Percentiles rank a stretch among this genome's conserved stretches.
Evolutionary conservation across 176 grass and related monocot species (phyloP).

Genomic region (Thinopyrum elongatum): DNA sequence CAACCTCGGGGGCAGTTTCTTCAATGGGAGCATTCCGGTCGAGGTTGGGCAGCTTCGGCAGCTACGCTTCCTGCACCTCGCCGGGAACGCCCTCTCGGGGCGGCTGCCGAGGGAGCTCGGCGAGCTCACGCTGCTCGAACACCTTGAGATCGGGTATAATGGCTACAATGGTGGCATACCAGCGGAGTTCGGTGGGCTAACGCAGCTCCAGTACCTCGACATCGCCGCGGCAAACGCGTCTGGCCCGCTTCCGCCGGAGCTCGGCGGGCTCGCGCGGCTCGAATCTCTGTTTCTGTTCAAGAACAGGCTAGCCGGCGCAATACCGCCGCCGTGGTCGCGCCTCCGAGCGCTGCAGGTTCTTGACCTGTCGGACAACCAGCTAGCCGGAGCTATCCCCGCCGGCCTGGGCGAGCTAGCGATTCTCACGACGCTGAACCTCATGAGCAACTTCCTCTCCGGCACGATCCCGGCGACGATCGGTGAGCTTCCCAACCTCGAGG

Average conservation of each 20-base stretch:
- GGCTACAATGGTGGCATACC: conserved; percentile 39
- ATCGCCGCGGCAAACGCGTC: conserved; percentile 58
- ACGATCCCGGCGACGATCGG: conserved; percentile 55
- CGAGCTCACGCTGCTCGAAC: conserved; percentile 38
- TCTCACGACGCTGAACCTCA: conserved; percentile 78
- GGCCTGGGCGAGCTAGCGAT: conserved; percentile 28
- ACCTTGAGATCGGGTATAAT: conserved; percentile 83
- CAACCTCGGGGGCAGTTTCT: conserved; percentile 83
- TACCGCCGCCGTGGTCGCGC: conserved; percentile 37
- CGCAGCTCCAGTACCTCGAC: conserved; percentile 61
- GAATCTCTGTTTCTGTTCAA: conserved; percentile 81
- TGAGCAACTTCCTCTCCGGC: conserved; percentile 73
- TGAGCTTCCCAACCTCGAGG: conserved; percentile 57
- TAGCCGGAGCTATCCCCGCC: conserved; percentile 53
- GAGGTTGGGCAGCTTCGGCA: conserved; percentile 33
- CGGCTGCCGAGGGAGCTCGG: conserved; percentile 53
- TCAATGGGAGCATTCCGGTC: conserved; percentile 52
- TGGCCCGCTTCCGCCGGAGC: conserved; percentile 38
- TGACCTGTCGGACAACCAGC: conserved; percentile 77
- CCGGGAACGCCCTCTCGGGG: conserved; percentile 63
- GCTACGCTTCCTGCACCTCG: conserved; percentile 61
- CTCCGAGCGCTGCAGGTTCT: conserved; percentile 51
- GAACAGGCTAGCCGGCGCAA: conserved; percentile 54
- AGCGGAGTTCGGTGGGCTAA: conserved; percentile 35
- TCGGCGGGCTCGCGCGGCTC: conserved; percentile 44